A percentile compares a stretch with the other conserved stretches of the same genome.
Evolutionary conservation across 225 moss, liverwort and hornwort species (phyloP).

Genomic region (Asterella californica): DNA sequence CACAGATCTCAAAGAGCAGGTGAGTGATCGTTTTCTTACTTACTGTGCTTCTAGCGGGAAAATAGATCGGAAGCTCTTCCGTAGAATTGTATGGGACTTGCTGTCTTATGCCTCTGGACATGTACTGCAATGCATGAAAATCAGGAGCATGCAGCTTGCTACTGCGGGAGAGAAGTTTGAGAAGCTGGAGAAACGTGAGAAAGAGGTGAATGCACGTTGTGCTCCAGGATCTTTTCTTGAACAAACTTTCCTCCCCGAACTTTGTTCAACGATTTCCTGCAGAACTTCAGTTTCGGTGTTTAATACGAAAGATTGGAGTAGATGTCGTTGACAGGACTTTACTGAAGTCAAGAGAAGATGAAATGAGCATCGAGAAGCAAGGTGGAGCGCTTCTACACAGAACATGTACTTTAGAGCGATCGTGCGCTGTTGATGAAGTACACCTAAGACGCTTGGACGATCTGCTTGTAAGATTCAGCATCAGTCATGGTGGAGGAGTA

Average conservation of each 20-base stretch:
- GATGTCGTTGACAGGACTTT: constrained; percentile 15
- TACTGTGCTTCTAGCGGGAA: too few relatives aligned
- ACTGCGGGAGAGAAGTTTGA: too few relatives aligned
- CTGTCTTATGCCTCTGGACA: too few relatives aligned
- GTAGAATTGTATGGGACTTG: too few relatives aligned
- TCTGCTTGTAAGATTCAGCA: constrained; percentile 51
- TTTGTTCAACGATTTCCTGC: constrained; percentile 19
- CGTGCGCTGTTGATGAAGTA: constrained; percentile 86
- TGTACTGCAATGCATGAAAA: too few relatives aligned
- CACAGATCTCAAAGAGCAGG: too few relatives aligned
- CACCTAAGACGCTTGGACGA: constrained; percentile 93
- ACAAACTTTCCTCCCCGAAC: constrained; percentile 20
- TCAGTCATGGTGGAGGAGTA: background rate
- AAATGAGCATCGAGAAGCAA: constrained; percentile 41
- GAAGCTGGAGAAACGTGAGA: too few relatives aligned
- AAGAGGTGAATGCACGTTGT: too few relatives aligned
- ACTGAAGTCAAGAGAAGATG: constrained; percentile 30
- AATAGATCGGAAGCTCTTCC: too few relatives aligned
- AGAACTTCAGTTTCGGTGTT: constrained; percentile 31
- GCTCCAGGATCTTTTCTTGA: too few relatives aligned
- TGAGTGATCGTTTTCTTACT: too few relatives aligned
- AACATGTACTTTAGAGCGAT: constrained; percentile 57
- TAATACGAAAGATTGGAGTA: constrained; percentile 37
- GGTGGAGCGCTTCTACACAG: constrained; percentile 47
- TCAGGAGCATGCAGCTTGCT: too few relatives aligned